Evolutionary conservation across 768 basidiomycete species (phyloP).

Genomic region (Macrolepiota albuminosa): DNA sequence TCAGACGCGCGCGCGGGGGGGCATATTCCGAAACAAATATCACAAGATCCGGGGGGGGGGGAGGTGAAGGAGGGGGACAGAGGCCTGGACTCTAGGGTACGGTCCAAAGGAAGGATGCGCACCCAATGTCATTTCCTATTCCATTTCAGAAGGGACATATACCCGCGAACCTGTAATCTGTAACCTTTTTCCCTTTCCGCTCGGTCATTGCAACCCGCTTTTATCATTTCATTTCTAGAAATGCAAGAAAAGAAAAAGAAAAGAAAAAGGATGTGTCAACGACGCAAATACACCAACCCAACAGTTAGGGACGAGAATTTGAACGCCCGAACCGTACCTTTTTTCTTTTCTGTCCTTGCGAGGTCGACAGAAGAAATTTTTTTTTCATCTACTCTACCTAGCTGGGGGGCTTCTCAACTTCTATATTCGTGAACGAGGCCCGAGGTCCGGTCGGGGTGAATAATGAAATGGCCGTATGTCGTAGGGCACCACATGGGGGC

Average conservation of each 20-base stretch:
- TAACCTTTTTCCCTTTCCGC: background rate
- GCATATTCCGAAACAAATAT: no score
- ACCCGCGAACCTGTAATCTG: background rate
- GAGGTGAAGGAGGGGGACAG: background rate
- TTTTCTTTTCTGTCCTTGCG: no score
- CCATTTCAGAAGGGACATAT: conserved; percentile 2
- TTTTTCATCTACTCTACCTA: no score
- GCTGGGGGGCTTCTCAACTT: no score
- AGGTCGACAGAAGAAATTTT: no score
- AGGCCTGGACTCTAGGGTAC: no score
- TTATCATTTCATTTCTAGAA: background rate
- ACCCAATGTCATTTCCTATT: background rate
- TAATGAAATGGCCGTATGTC: background rate
- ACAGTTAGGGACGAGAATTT: no score
- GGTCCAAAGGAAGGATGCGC: no score
- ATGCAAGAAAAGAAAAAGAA: background rate
- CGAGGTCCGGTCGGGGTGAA: no score
- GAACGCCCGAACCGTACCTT: no score
- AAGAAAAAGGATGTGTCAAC: background rate
- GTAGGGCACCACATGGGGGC: background rate
- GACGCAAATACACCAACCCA: background rate
- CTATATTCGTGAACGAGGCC: no score
- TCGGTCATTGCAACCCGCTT: background rate
- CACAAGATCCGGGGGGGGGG: background rate
- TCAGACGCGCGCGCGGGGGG: background rate